Evolutionary conservation across 345 rosid genomes (phyloP), one percentile per base, ranked within the genome.

Genomic region (Salix arbutifolia): DNA sequence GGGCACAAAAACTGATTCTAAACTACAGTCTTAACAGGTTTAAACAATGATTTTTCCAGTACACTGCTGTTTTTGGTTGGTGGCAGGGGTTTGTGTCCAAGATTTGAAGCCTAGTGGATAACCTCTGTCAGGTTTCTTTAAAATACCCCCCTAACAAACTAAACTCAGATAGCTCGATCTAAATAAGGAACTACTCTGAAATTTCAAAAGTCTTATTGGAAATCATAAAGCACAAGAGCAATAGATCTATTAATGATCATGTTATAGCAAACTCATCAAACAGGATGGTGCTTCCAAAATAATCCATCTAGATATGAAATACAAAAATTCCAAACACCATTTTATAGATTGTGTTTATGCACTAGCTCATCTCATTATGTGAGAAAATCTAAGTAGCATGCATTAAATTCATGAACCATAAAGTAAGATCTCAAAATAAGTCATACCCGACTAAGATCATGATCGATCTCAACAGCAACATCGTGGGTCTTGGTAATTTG

Each of bases 371-470:
- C 23, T 56, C 26, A 46, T 38, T 53, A 61, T 31, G 30, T 61
- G 26, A 65, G 4, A 70, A 65, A 69, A 58, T 67, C 52, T 37
- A 50, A 71, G 46, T n/a, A 9, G 37, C 21, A 77, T 3, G 26
- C 53, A 56, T n/a, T 56, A 56, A n/a, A n/a, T 56, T 56, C 64
- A 9, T 33, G 48, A 61, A 50, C 18, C 48, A 52, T 33, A 8
- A 5, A 73, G 23, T 62, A 33, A 53, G 53, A 61, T 31, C 38
- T n/a, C 48, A 61, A 79, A 33, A 23, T 37, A 64, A 69, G 65
- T 31, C 97, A 81, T 83, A 94, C 99, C 89, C 99, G 88, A 84
- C 92, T 90, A 30, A 96, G 98, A 85, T 94, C 92, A 2, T 91
- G 90, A 86, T 96, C 99, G 50, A 92, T 86, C 78, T 86, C 87